Conservation (phyloP, 2,329 filamentous ascomycete genomes). For the Trichoderma simmonsii region DNA sequence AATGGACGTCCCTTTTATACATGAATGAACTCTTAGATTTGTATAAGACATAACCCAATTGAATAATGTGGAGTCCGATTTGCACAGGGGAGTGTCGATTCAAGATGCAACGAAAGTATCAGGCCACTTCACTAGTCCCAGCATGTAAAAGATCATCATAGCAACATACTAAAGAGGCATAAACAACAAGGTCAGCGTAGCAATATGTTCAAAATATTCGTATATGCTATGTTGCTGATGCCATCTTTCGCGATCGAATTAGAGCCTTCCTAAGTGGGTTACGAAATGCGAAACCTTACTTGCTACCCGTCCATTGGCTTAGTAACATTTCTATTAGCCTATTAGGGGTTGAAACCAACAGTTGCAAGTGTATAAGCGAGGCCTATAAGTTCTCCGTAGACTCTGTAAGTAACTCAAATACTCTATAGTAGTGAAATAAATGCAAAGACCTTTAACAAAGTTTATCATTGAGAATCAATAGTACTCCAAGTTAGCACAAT, state of each 20-base stretch:
- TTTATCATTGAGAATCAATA: not conserved
- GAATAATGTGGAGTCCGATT: not conserved
- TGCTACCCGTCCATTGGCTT: not conserved
- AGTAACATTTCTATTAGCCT: not conserved
- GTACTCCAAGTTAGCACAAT: not conserved
- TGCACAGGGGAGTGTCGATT: not conserved
- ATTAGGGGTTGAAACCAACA: not conserved
- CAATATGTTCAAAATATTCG: not conserved
- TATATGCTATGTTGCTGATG: not conserved
- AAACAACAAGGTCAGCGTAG: not conserved
- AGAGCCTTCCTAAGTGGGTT: not conserved
- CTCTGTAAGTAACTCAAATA: not conserved
- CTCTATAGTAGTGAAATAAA: not conserved
- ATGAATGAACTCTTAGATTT: not conserved
- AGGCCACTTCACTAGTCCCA: not conserved
- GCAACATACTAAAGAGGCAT: not conserved
- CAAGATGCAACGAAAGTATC: not conserved
- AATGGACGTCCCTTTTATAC: not conserved
- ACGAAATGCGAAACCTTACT: not conserved
- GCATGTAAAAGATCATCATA: not conserved
- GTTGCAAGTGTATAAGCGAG: not conserved
- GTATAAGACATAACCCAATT: not conserved
- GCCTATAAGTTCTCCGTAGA: not conserved
- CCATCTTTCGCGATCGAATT: not conserved
- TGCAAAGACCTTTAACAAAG: not conserved